These are phyloP conservation scores for Aleurites moluccanus DNA, from an alignment of 441 rosid species.

Conservation along the genomic window DNA sequence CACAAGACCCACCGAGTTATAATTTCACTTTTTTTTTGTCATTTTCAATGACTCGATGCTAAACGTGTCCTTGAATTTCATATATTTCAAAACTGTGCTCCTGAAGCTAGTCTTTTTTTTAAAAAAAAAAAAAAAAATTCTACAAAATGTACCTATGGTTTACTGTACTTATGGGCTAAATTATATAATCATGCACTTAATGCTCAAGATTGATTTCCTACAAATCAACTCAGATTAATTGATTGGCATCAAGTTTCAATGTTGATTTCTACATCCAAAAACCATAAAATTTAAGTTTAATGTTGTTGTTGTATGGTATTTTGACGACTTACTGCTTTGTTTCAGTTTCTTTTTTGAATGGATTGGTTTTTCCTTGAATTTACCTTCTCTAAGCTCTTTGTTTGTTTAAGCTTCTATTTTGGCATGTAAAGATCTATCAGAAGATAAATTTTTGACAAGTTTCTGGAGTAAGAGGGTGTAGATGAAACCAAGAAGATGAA, in stretches of 20 bases:
- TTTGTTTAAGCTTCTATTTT: background rate
- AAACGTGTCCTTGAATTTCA: background rate
- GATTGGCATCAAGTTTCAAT: background rate
- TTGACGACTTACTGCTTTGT: background rate
- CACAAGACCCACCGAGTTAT: background rate
- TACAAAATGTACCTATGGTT: background rate
- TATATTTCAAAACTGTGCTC: background rate
- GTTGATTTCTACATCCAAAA: background rate
- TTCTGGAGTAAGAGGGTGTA: slow-evolving; percentile 64
- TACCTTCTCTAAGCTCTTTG: background rate
- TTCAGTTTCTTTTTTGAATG: background rate
- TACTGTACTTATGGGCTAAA: background rate
- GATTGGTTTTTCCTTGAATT: background rate
- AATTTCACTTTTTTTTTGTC: no score
- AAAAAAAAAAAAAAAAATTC: no score
- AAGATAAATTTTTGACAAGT: slow-evolving; percentile 66
- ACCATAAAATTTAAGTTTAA: background rate
- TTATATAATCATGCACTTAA: background rate
- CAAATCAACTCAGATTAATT: background rate
- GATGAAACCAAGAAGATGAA: slow-evolving; percentile 58
- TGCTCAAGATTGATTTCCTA: background rate
- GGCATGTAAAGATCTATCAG: slow-evolving; percentile 56
- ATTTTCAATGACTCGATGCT: background rate
- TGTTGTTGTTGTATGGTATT: background rate
- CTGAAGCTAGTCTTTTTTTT: background rate